Conservation (phyloP, 2,329 filamentous ascomycete species). For the Fusarium verrucosum region DNA sequence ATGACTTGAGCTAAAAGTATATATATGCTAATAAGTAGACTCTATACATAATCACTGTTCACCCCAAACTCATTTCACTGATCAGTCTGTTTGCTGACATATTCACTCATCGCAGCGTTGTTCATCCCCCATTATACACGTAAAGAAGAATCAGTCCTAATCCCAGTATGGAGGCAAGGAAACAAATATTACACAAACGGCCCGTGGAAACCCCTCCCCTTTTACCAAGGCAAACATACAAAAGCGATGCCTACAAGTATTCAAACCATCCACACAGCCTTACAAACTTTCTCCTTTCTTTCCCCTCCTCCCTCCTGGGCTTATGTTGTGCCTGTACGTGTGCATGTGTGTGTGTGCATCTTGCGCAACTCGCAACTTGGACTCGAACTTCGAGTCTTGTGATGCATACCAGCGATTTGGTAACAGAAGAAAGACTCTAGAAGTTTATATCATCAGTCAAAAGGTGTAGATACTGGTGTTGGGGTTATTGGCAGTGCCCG, state of each 20-base stretch:
- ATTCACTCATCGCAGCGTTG: not conserved
- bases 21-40: not conserved
- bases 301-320: not conserved
- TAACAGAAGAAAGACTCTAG: not conserved
- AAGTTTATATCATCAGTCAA: not conserved
- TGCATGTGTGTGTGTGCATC: constrained; percentile 18
- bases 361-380: constrained; percentile 38
- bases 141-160: not conserved
- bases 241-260: not conserved
- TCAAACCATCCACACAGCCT: not conserved
- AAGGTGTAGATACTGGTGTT: not conserved
- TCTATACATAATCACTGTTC: not conserved
- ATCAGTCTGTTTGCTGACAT: not conserved
- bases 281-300: not conserved
- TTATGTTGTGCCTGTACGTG: constrained; percentile 29
- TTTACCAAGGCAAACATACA: constrained; percentile 7
- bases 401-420: constrained; percentile 14
- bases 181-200: constrained; percentile 4
- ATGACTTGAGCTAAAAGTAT: not conserved
- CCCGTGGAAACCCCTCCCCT: constrained; percentile 17
- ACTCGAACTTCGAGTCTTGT: constrained; percentile 36
- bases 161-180: not conserved
- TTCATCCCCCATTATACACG: not conserved
- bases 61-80: not conserved
- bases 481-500: constrained; percentile 1